Evolutionary conservation across 441 rosid species (phyloP), one percentile per base, ranked within the genome.

Genomic region (Isatis lusitanica): DNA sequence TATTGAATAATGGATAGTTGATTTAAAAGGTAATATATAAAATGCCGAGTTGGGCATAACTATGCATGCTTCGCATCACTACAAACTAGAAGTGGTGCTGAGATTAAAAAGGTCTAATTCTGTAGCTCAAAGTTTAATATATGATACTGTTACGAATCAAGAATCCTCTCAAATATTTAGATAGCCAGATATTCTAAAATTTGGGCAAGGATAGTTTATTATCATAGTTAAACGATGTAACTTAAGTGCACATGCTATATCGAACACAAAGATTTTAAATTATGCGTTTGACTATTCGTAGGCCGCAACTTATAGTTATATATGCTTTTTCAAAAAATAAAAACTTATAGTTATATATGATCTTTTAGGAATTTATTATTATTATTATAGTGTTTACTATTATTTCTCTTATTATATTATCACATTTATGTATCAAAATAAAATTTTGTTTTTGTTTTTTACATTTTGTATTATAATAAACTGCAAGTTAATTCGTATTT

Each of bases 51-150:
- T 60, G 74, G 50, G 38, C 61, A 44, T 44, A 53, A 21, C 70
- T 24, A 33, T 63, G 71, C 76, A 64, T 73, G 76, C 58, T 55
- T 64, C 1, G 18, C 70, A 63, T 63, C 65, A 64, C 47, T 55
- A 55, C 40, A 47, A 33, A 35, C 58, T 44, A 58, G 62, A 36
- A 16, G 33, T 56, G 40, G 33, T 5, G 30, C 58, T 33, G 17
- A 9, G 21, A 28, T 28, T 28, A 30, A 39, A 36, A 39, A 17
- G 13, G 16, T 2, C 0, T 9, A 55, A 30, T 52, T 26, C 2
- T 0, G 50, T 69, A 58, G 56, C 44, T 3, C 3, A 35, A 10
- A 57, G 26, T 24, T 51, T 51, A 24, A 18, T 9, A 6, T 44
- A 5, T n/a, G 48, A 44, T n/a, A 44, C 16, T 42, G 16, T 13